Evolutionary conservation across 179 eudicot genomes (phyloP).

Genomic region (Silene noctiflora): DNA sequence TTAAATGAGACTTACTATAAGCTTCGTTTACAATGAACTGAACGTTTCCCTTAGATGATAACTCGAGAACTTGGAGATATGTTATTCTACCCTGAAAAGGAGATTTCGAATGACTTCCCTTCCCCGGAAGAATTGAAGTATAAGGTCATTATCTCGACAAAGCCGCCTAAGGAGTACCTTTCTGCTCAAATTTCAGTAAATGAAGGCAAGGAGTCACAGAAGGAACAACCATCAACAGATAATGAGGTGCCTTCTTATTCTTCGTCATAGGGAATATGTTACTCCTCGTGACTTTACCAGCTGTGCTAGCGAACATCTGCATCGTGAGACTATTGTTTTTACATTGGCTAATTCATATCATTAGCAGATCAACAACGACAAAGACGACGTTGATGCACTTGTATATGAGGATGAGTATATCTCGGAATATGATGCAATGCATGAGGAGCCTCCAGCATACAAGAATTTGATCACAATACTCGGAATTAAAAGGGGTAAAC

Average conservation of each 20-base stretch:
- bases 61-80: slow-evolving; percentile 55
- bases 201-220: slow-evolving; percentile 19
- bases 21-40: not conserved
- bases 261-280: too few species aligned
- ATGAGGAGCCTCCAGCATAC: slow-evolving; percentile 45
- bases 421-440: slow-evolving; percentile 13
- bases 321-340: too few species aligned
- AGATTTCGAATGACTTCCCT: slow-evolving; percentile 49
- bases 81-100: slow-evolving; percentile 60
- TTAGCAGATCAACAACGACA: not conserved
- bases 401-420: slow-evolving; percentile 24
- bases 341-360: too few species aligned
- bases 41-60: slow-evolving; percentile 48
- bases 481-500: slow-evolving; percentile 57
- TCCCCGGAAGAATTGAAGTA: slow-evolving; percentile 73
- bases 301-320: too few species aligned
- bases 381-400: not conserved
- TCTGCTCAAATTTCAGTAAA: slow-evolving; percentile 31
- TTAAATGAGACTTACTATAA: not conserved
- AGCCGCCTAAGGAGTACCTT: slow-evolving; percentile 87
- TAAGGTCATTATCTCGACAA: slow-evolving; percentile 69
- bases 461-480: slow-evolving; percentile 63
- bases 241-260: not conserved
- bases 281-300: too few species aligned
- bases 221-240: not conserved